These are phyloP conservation scores for Fusarium ramigenum DNA, from an alignment of 2,329 filamentous ascomycete species.

Conservation along the genomic window DNA sequence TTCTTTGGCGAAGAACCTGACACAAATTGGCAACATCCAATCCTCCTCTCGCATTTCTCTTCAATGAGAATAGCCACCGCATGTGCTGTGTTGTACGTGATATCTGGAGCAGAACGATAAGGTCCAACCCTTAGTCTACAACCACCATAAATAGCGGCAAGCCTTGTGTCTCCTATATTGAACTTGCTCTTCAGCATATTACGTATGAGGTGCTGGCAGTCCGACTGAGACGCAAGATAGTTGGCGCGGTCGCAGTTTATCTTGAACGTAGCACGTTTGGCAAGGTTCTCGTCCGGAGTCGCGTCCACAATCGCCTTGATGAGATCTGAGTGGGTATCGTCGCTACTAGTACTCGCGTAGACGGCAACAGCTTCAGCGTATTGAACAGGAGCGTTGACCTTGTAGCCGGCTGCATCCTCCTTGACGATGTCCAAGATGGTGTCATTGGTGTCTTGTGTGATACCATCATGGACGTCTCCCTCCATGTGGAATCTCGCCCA, in stretches of 20 bases:
- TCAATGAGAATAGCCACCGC: background rate
- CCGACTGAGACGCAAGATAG: background rate
- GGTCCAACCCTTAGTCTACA: background rate
- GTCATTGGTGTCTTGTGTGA: background rate
- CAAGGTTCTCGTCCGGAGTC: background rate
- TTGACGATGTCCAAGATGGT: background rate
- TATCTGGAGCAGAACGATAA: background rate
- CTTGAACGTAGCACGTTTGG: background rate
- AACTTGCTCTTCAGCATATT: background rate
- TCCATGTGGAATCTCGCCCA: background rate
- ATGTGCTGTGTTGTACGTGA: background rate
- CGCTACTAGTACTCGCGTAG: background rate
- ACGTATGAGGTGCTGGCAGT: background rate
- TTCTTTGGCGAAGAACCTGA: background rate
- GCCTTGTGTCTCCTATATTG: background rate
- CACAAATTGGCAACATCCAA: background rate
- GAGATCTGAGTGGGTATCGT: background rate
- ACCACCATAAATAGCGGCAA: background rate
- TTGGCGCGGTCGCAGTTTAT: background rate
- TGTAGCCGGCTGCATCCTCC: background rate
- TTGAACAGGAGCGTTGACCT: background rate
- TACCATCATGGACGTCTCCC: background rate
- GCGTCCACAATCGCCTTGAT: background rate
- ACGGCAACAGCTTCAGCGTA: background rate
- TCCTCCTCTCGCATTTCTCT: background rate